Evolutionary conservation across 2,329 filamentous ascomycete genomes (phyloP), one percentile per base, ranked within the genome.

Genomic region (Colletotrichum eleusines): DNA sequence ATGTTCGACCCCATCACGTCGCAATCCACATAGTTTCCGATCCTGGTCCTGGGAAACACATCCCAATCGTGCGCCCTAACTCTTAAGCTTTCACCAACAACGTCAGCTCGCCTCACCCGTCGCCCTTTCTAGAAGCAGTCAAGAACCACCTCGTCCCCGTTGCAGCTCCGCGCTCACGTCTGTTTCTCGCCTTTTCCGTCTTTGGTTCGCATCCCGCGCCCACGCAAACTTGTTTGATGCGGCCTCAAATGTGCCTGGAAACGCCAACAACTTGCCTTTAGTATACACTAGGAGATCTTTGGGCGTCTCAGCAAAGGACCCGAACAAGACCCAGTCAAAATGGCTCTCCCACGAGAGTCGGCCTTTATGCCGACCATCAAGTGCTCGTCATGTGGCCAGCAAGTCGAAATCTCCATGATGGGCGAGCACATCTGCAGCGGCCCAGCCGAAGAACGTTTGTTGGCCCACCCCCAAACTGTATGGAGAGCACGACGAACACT

Each of bases 351-450:
- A 76, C 86, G 90, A 77, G 87, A 90, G 79, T 91, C 89, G 79
- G 87, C 88, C 80, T 89, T 95, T 74, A 85, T 96, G 84, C 93
- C 94, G 77, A 90, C 90, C 31, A 93, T 97, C 82, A 97, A 95
- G 86, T 97, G 94, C 82, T 97, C 94, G 63, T 90, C 87, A 83
- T 97, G 94, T 79, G 89, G 90, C 50, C 81, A 84, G 50, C 89
- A 95, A 76, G 93, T 97, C 71, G 91, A 95, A 78, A 96, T 97
- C 75, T 91, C 92, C 50, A 85, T 91, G 80, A 92, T 97, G 91
- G 94, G 93, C 72, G 94, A 97, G 73, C 94, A 97, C 83, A 80
- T 93, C 72, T 97, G 94, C 80, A 80, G 80, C 55, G 82, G 80
- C 69, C 77, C 82, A 71, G 77, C 84, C 76, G 46, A 54, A 23